phyloP scores from a whole-genome alignment of 192 early-diverging fungal species.

The Oehlia diaphana region DNA sequence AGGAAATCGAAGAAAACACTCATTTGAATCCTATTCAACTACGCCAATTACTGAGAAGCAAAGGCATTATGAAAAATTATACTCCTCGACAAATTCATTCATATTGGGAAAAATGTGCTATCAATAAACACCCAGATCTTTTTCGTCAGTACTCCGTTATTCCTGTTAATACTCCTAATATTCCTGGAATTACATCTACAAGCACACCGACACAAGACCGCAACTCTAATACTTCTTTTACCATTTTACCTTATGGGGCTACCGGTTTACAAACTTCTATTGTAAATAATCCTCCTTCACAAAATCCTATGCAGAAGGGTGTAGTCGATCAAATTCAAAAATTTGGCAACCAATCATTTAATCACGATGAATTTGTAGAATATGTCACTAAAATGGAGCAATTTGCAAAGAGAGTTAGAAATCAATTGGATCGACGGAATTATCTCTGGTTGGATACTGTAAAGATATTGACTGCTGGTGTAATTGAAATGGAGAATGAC shows the following conservation, averaged over 20 bases:
- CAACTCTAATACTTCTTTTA: not conserved
- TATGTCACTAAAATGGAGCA: conserved; percentile 25
- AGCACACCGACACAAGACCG: not conserved
- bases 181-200: not conserved
- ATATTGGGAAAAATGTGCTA: conserved; percentile 23
- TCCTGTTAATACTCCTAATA: not conserved
- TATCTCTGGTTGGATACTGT: conserved; percentile 31
- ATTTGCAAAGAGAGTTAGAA: conserved; percentile 24
- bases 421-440: conserved; percentile 28
- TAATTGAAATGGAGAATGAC: conserved; percentile 31
- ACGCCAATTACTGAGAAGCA: conserved; percentile 10
- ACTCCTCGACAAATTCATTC: conserved; percentile 27
- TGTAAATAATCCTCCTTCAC: not conserved
- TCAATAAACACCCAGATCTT: not conserved
- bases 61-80: conserved; percentile 27
- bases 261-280: not conserved
- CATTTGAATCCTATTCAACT: conserved; percentile 18
- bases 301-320: not conserved
- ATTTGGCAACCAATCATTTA: not conserved
- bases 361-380: conserved; percentile 26
- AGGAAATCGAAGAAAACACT: conserved; percentile 28
- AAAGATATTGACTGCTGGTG: conserved; percentile 16
- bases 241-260: not conserved
- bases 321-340: not conserved
- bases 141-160: not conserved